Evolutionary conservation across 164 flowering plant species (phyloP), one percentile per base, ranked within the genome.

Genomic region (Nymphaea thermarum): DNA sequence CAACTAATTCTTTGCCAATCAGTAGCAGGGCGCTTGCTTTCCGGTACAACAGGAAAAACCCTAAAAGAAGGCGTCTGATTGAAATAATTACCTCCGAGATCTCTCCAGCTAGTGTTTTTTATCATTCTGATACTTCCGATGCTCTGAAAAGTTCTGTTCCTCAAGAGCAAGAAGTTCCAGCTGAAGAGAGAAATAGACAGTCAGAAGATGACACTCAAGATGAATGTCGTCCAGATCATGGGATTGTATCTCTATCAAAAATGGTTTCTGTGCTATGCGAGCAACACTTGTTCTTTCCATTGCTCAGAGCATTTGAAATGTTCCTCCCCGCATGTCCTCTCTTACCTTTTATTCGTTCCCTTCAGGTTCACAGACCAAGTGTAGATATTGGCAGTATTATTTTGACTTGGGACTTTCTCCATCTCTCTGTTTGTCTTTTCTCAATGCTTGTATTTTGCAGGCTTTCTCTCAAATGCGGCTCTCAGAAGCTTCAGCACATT

Each of bases 391-490:
- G 16, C 63, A 16, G 63, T 61, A 16, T 15, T 15, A 55, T 61
- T 25, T 6, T 25, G 41, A 61, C 6, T 61, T 16, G 41, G 41
- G 5, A 5, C 5, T 25, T 61, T 1, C 41, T 16, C 41, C 25
- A 61, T 16, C 15, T 61, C 17, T 61, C 41, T 61, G 5, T 61
- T 61, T 25, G 1, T 61, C 6, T 5, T 4, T 16, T 25, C n/a
- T 61, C 2, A 16, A 25, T 61, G 63, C n/a, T 61, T 61, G n/a
- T 16, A 5, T 61, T 6, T 61, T 68, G 14, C 68, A 94, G 99
- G 98, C 98, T 66, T 95, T 92, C 82, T 90, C 98, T 5, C 99
- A 92, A 73, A 95, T 92, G 99, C 92, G 97, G 43, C 78, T 92
- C 15, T 83, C 96, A 66, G 99, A 95, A 75, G 96, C 99, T 73